phyloP scores from a whole-genome alignment of 2,329 filamentous ascomycete genomes.

The Rhinocladiella mackenziei region DNA sequence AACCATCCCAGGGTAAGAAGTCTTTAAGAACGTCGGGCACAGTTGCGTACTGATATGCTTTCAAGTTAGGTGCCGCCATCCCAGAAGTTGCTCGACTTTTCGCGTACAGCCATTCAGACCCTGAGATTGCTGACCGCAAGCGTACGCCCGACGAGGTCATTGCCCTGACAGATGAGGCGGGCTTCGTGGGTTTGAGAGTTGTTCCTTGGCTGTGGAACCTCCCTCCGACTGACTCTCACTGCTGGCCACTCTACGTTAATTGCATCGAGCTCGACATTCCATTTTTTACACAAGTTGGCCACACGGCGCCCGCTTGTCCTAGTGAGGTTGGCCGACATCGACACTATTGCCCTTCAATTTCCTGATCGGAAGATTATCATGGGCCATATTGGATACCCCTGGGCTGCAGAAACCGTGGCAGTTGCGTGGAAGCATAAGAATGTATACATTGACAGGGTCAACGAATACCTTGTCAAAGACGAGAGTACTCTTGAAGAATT shows the following conservation, averaged over 20 bases:
- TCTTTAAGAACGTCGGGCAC: not conserved
- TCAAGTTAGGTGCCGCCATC: no score
- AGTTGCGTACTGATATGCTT: not conserved
- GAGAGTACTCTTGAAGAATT: not conserved
- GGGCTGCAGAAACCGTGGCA: constrained; percentile 25
- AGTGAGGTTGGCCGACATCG: constrained; percentile 31
- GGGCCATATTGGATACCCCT: constrained; percentile 29
- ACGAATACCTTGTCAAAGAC: constrained; percentile 1
- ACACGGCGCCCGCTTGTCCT: constrained; percentile 29
- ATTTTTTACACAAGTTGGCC: constrained; percentile 30
- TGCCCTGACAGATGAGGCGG: not conserved
- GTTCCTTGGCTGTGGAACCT: constrained; percentile 31
- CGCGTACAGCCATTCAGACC: not conserved
- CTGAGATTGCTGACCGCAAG: not conserved
- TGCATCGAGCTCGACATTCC: constrained; percentile 31
- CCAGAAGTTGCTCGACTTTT: not conserved
- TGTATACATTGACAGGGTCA: constrained; percentile 26
- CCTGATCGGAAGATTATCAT: constrained; percentile 27
- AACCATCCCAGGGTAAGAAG: not conserved
- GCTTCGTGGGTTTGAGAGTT: constrained; percentile 27
- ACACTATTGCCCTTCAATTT: constrained; percentile 28
- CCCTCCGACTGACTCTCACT: constrained; percentile 28
- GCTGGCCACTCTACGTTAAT: constrained; percentile 30
- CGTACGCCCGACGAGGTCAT: not conserved
- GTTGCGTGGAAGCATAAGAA: constrained; percentile 32